Base-by-base conservation (phyloP, 805 yeast species). In the Kluyveromyces siamensis region DNA sequence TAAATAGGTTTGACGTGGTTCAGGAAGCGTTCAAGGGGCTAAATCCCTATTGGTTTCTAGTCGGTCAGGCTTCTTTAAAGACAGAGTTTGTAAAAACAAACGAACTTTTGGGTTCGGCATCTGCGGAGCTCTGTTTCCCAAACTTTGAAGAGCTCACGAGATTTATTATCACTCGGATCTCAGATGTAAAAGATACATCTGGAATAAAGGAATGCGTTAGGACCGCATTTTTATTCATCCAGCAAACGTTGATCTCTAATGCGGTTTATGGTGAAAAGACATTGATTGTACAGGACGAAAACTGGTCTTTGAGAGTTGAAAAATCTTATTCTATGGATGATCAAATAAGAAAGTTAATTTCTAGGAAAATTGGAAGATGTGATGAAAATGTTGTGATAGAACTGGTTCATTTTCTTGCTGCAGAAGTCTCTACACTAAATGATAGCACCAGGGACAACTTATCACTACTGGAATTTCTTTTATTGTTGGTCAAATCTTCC, bases 1-100 rank as follows among this genome's bases (percentile, higher is more conserved):
- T 61, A 1, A 85, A 85, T 54, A 73, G 83, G 48, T 72, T 86
- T 2, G 96, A 87, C 55, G 80, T 87, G 0, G 70, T 83, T 2
- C 95, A 88, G 57, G 96, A 88, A 61, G 84, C 96, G 0, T 64
- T 62, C 6, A 80, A 79, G 52, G 97, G 97, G 0, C 67, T 91
- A 27, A 81, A 88, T 62, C 96, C 96, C 0, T 78, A 84, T 62
- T 84, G 90, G 87, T 85, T 81, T 60, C 75, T 75, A 42, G 66
- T 83, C 3, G 65, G 72, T 35, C 74, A 69, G 46, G 70, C 83
- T 0, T 66, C 79, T 2, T 72, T 71, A 41, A 68, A 74, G 0
- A 51, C 53, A 1, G 75, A 70, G n/a, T 70, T 67, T 54, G 72
- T 70, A 40, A 55, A 78, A 0, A 73, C 80, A 0, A 40, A 63